A percentile compares a stretch with the other conserved stretches of the same genome.
These are phyloP conservation scores for Coriolopsis trogii DNA, from an alignment of 1,284 basidiomycete genomes.

Conservation along the genomic window DNA sequence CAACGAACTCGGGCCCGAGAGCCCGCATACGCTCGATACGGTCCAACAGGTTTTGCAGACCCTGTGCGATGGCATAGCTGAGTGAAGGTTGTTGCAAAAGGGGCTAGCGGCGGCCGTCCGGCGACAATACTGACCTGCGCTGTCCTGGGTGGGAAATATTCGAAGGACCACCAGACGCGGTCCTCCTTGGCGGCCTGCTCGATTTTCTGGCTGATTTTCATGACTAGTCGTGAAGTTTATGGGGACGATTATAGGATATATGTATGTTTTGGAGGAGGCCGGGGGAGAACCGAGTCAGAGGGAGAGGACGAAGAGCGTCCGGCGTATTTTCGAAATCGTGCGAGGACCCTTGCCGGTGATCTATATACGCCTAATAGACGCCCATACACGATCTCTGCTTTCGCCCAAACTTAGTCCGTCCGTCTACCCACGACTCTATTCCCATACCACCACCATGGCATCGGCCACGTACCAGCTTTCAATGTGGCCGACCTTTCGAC, in stretches of 20 bases:
- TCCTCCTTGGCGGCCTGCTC: constrained; percentile 81
- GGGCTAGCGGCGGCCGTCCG: constrained; percentile 20
- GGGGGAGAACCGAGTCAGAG: constrained; percentile 15
- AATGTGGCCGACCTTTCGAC: too few relatives aligned
- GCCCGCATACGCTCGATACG: constrained; percentile 98
- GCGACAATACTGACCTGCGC: constrained; percentile 68
- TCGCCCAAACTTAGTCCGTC: background rate
- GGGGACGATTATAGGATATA: constrained; percentile 18
- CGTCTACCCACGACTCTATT: background rate
- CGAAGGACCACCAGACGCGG: constrained; percentile 93
- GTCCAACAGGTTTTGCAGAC: constrained; percentile 92
- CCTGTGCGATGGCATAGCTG: constrained; percentile 55
- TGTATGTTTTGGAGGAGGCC: constrained; percentile 16
- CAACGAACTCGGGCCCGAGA: constrained; percentile 96
- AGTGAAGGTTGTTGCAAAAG: constrained; percentile 13
- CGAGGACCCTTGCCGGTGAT: constrained; percentile 1
- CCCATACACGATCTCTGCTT: constrained; percentile 4
- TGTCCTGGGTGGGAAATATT: constrained; percentile 95
- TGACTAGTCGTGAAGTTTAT: constrained; percentile 39
- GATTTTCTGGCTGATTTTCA: constrained; percentile 94
- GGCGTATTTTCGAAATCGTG: constrained; percentile 14
- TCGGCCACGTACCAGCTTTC: background rate
- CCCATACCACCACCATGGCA: background rate
- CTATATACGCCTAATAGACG: constrained; percentile 13
- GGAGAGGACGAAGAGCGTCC: constrained; percentile 7